A percentile compares a stretch with the other conserved stretches of the same genome.
Evolutionary conservation across 805 yeast genomes (phyloP).

Genomic region (Wickerhamiella lipophila): DNA sequence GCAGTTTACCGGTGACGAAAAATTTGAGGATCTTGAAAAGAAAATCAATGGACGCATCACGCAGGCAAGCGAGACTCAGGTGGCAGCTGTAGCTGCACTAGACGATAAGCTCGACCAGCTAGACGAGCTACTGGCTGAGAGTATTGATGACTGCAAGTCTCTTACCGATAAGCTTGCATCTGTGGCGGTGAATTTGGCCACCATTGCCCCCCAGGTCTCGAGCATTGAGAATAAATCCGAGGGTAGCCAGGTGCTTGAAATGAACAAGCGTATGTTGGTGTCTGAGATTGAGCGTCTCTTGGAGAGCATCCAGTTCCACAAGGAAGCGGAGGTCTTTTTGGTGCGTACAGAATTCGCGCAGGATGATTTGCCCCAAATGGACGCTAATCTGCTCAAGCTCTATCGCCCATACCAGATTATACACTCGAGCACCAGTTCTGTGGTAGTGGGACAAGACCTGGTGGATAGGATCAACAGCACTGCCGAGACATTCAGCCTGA

Average conservation of each 20-base stretch:
- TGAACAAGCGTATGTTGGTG: constrained; percentile 66
- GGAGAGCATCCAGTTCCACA: constrained; percentile 55
- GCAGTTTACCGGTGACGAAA: constrained; percentile 62
- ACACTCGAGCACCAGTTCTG: constrained; percentile 24
- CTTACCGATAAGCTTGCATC: constrained; percentile 43
- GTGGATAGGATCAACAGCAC: constrained; percentile 46
- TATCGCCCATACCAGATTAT: constrained; percentile 36
- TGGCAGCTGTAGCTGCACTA: constrained; percentile 42
- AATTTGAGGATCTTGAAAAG: constrained; percentile 42
- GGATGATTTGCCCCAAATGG: constrained; percentile 37
- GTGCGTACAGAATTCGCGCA: constrained; percentile 32
- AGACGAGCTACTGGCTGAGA: constrained; percentile 32
- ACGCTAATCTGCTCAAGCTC: constrained; percentile 50
- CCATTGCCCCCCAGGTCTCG: constrained; percentile 54
- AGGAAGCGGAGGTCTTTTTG: constrained; percentile 28
- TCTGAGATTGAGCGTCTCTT: constrained; percentile 56
- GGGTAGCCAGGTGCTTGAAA: constrained; percentile 71
- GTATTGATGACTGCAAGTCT: constrained; percentile 42
- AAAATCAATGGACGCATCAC: constrained; percentile 49
- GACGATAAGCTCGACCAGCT: constrained; percentile 35
- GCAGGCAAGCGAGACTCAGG: constrained; percentile 48
- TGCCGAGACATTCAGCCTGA: constrained; percentile 37
- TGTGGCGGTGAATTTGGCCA: constrained; percentile 48
- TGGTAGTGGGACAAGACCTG: constrained; percentile 63
- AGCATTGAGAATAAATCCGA: constrained; percentile 62